Base-by-base conservation (phyloP, 2,329 filamentous ascomycete species). In the Ophiostoma piceae region DNA sequence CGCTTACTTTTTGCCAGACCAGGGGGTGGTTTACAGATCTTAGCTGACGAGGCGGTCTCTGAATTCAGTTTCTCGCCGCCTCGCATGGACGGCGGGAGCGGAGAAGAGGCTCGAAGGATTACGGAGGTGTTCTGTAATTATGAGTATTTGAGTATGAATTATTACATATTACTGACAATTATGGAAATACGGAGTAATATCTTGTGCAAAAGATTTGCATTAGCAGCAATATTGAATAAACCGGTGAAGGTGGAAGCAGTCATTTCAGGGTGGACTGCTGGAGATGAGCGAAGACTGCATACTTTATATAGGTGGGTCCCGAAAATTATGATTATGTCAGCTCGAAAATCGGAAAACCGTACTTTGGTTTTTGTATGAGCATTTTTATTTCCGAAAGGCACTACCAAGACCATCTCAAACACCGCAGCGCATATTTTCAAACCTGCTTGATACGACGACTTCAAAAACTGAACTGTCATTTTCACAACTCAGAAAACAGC, bases 341-440 rank as follows among this genome's bases (percentile, higher is more conserved):
- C 57, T 35, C 54, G 54, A 26, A 26, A 51, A 51, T 51, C 22
- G 22, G 2, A 14, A 35, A 35, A 35, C 16, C 12, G 43, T 47
- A 19, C 16, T 47, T 19, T 47, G 11, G 3, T 12, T 14, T 41
- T 14, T 12, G 39, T 41, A n/a, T 47, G 19, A 8, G 43, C 2
- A 47, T 47, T 19, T 43, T 2, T 47, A 47, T 47, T 47, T 47
- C 16, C 43, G 43, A 47, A 47, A 19, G 16, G 43, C 5, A 19
- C 43, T 47, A 8, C 43, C 43, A 47, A 47, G 43, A n/a, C 43
- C 19, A 47, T 47, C 43, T 47, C 43, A 47, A 57, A 57, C 29
- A 64, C 29, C 3, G n/a, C 60, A 64, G 32, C 57, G 29, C 57
- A 62, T 62, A 35, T 62, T 32, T 39, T 65, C 35, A n/a, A 65